Conservation (phyloP, 371 early-diverging fungal species). For the Racocetra persica region DNA sequence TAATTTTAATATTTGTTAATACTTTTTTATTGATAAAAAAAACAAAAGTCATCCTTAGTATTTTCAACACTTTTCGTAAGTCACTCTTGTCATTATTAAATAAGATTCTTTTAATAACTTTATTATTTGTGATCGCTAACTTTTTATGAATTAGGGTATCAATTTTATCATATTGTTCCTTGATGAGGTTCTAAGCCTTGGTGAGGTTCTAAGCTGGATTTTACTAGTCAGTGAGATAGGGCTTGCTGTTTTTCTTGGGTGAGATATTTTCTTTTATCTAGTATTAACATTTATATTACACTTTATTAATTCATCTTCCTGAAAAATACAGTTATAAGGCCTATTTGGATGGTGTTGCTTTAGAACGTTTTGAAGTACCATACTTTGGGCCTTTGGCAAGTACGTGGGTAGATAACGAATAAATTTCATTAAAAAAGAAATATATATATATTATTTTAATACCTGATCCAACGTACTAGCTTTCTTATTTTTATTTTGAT, state of each 20-base stretch:
- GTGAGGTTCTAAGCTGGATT: slow-evolving; percentile 59
- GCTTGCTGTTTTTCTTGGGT: slow-evolving; percentile 58
- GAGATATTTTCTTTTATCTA: slow-evolving; percentile 41
- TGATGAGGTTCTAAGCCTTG: not conserved
- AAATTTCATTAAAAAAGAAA: slow-evolving; percentile 22
- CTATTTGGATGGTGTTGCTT: slow-evolving; percentile 66
- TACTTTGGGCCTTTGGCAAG: slow-evolving; percentile 67
- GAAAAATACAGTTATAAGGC: slow-evolving; percentile 60
- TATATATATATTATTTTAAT: not conserved
- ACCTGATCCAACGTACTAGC: no score
- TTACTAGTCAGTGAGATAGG: slow-evolving; percentile 60
- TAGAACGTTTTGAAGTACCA: slow-evolving; percentile 68
- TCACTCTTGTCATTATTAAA: slow-evolving; percentile 1
- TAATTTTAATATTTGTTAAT: not conserved
- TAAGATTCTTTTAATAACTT: not conserved
- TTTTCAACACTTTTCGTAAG: slow-evolving; percentile 44
- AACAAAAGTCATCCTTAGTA: slow-evolving; percentile 42
- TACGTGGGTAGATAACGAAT: slow-evolving; percentile 71
- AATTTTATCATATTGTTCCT: slow-evolving; percentile 56
- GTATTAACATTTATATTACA: not conserved
- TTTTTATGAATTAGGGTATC: slow-evolving; percentile 43
- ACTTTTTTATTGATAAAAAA: not conserved
- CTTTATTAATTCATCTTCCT: not conserved
- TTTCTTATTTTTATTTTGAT: no score
- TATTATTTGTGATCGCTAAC: slow-evolving; percentile 8